Evolutionary conservation across 148 eudicot genomes (phyloP), one percentile per base, ranked within the genome.

Genomic region (Simmondsia chinensis): DNA sequence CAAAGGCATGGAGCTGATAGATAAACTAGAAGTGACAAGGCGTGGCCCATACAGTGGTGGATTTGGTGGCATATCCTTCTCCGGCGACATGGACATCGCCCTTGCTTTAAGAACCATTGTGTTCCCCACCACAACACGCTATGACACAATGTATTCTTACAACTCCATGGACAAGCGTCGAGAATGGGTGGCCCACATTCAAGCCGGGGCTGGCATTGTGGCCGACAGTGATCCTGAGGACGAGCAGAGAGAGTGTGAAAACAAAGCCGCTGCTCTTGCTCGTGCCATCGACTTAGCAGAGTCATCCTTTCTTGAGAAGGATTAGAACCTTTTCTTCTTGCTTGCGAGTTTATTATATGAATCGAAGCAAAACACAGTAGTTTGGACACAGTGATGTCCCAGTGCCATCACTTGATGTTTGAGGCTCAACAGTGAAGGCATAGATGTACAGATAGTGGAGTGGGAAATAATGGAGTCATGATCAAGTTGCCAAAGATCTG

Each of bases 121-220:
- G 7, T 91, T 91, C 68, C 94, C 95, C 9, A 76, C 86, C 19
- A 54, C 50, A 5, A 55, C 50, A 7, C 68, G 73, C 3, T 34
- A 74, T 17, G 81, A 85, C 60, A 76, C 85, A 0, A 63, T 79
- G 79, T 74, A 66, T 45, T 72, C 77, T 0, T 79, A 74, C 79
- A 50, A 59, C 46, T 71, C 76, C 50, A 30, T 25, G 5, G 63
- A 60, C 22, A 71, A 25, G 19, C 70, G 83, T 3, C 74, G 65
- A 35, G 95, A 91, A 20, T 91, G 95, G 95, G 64, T 85, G n/a
- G 97, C 94, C 21, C 79, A 85, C 39, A 69, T 85, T 26, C 95
- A 79, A 64, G 73, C 76, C 12, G 86, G 94, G 42, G 83, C 95
- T 3, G 75, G 81, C 7, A 66, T 91, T 19, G 84, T 68, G 14